Percentiles rank a stretch among this genome's conserved stretches.
phyloP scores from a whole-genome alignment of 306 rosid genomes.

The Begonia masoniana region DNA sequence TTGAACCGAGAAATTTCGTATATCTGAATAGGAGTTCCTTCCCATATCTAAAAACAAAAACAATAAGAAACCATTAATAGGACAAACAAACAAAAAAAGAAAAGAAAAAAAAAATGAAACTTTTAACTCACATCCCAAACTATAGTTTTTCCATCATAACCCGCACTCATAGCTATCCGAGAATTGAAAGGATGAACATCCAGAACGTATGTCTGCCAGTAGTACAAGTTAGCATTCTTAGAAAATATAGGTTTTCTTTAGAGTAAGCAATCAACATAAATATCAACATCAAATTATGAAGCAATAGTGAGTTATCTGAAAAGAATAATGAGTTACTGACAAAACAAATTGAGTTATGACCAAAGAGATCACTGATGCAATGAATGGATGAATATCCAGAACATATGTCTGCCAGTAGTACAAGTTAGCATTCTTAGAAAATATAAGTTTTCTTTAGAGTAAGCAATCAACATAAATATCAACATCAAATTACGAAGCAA shows the following conservation, averaged over 20 bases:
- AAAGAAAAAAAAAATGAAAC: background rate
- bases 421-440: slow-evolving; percentile 8
- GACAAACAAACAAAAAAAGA: slow-evolving; percentile 15
- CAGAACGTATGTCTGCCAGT: slow-evolving; percentile 73
- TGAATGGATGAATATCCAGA: slow-evolving; percentile 94
- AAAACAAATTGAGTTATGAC: no score
- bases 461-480: no score
- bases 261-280: no score
- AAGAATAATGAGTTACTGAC: no score
- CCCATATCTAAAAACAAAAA: slow-evolving; percentile 64
- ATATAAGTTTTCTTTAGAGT: background rate
- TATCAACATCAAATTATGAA: no score
- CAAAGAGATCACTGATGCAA: no score
- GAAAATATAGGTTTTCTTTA: background rate
- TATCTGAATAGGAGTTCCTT: slow-evolving; percentile 62
- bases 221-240: slow-evolving; percentile 10
- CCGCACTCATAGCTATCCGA: slow-evolving; percentile 96
- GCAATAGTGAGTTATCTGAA: no score
- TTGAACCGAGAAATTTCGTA: slow-evolving; percentile 55
- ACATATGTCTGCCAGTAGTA: slow-evolving; percentile 61
- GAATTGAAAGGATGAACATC: slow-evolving; percentile 98
- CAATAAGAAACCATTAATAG: background rate
- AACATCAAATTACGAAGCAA: no score
- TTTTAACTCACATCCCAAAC: slow-evolving; percentile 81
- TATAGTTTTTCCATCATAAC: slow-evolving; percentile 79